Conservation (phyloP, 805 yeast genomes). For the Lachancea thermotolerans region DNA sequence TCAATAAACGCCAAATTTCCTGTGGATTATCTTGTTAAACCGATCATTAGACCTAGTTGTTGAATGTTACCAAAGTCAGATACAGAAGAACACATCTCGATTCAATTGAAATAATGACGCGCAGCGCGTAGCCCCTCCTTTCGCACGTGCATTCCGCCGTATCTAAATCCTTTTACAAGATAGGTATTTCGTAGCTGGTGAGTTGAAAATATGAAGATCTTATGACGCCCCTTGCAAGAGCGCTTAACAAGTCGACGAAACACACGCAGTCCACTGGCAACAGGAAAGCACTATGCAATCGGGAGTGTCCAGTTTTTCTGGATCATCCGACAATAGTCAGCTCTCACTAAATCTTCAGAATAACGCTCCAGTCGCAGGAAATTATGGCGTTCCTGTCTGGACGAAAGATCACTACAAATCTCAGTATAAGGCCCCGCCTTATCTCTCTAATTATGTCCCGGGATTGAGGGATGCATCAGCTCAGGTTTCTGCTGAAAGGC, state of each 20-base stretch:
- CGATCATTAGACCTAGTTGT: too few species aligned
- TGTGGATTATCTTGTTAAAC: too few species aligned
- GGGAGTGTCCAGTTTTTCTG: background rate
- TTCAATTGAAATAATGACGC: too few species aligned
- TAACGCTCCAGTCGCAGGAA: background rate
- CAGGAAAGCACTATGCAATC: background rate
- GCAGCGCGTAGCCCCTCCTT: too few species aligned
- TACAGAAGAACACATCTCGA: too few species aligned
- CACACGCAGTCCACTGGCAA: background rate
- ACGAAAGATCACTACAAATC: background rate
- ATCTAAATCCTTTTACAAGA: too few species aligned
- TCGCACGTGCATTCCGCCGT: too few species aligned
- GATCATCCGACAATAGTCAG: slow-evolving; percentile 2
- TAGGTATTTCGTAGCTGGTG: too few species aligned
- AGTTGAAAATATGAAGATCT: too few species aligned
- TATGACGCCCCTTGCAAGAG: background rate
- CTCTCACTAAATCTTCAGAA: background rate
- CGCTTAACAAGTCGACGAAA: background rate
- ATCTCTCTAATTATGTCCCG: slow-evolving; percentile 4
- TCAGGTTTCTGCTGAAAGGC: slow-evolving; percentile 5
- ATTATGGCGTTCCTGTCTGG: background rate
- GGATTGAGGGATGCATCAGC: slow-evolving; percentile 2
- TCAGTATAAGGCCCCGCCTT: background rate
- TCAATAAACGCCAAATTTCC: too few species aligned
- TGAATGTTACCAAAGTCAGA: too few species aligned